Evolutionary conservation across 306 rosid species (phyloP), one percentile per base, ranked within the genome.

Genomic region (Malus asiatica): DNA sequence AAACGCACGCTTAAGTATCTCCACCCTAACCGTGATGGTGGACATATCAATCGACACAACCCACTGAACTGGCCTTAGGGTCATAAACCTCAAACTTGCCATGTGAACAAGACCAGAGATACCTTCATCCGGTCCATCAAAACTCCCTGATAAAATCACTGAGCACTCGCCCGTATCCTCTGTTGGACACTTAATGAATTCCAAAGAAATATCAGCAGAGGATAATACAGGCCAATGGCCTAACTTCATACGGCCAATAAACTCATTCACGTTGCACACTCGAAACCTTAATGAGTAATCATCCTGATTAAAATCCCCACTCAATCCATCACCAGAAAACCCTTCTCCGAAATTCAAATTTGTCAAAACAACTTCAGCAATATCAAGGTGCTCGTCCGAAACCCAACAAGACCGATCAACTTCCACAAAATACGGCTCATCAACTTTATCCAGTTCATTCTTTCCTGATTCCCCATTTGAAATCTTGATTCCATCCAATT

Each of bases 201-300:
- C 99, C 45, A 92, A 74, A 48, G 83, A 89, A 69, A 90, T 82
- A 78, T 90, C 90, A 30, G 78, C 76, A 51, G 85, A 90, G 40
- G 97, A 83, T 66, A 92, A 79, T 72, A 90, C 83, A 22, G 97
- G 99, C 97, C 97, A 95, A 76, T 92, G 93, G 33, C 99, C 97
- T 72, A 88, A 73, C 84, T 89, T 95, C 14, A 95, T 88, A 66
- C 93, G 88, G 76, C 82, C 81, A 69, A 89, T 74, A 46, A 77
- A 78, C 72, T 81, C 75, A 81, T 61, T 82, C 2, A 82, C 87
- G 79, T 90, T 89, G 78, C 82, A 89, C 66, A 92, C 70, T 44
- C 75, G 86, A 78, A 95, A 88, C 85, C 97, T 86, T 74, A 95
- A 84, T 12, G 72, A 80, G 77, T 88, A 89, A 15, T 57, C 75